Conservation (phyloP, 768 basidiomycete genomes). For the Pleurotus ostreatus region DNA sequence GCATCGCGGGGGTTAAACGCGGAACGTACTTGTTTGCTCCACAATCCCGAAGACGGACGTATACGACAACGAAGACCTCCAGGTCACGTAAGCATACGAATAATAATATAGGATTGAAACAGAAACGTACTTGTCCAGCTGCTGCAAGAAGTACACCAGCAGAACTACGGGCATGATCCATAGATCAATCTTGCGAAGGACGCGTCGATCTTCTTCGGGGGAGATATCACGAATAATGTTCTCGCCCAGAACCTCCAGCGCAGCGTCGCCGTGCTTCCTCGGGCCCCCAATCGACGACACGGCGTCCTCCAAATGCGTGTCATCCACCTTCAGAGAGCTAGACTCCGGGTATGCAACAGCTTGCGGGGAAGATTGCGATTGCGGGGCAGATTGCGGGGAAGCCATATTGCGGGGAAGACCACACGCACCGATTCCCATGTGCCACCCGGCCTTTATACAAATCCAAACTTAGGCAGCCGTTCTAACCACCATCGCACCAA, state of each 20-base stretch:
- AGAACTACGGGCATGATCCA: slow-evolving; percentile 36
- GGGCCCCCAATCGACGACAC: neutral
- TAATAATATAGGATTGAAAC: neutral
- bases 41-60: slow-evolving; percentile 42
- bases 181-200: slow-evolving; percentile 35
- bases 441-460: neutral
- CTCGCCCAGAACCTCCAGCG: slow-evolving; percentile 25
- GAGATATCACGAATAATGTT: slow-evolving; percentile 20
- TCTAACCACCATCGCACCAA: neutral
- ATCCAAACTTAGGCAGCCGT: neutral
- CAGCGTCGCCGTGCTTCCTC: slow-evolving; percentile 24
- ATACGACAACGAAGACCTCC: slow-evolving; percentile 41
- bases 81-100: neutral
- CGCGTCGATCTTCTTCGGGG: slow-evolving; percentile 24
- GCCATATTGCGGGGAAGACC: neutral
- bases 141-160: slow-evolving; percentile 39
- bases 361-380: neutral
- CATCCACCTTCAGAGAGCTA: neutral
- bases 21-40: slow-evolving; percentile 25
- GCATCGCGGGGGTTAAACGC: neutral
- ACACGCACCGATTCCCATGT: neutral
- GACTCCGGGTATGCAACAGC: neutral
- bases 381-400: neutral
- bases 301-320: neutral
- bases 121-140: slow-evolving; percentile 34